Conservation (phyloP, 1,284 basidiomycete species). For the Leucoagaricus sp. region DNA sequence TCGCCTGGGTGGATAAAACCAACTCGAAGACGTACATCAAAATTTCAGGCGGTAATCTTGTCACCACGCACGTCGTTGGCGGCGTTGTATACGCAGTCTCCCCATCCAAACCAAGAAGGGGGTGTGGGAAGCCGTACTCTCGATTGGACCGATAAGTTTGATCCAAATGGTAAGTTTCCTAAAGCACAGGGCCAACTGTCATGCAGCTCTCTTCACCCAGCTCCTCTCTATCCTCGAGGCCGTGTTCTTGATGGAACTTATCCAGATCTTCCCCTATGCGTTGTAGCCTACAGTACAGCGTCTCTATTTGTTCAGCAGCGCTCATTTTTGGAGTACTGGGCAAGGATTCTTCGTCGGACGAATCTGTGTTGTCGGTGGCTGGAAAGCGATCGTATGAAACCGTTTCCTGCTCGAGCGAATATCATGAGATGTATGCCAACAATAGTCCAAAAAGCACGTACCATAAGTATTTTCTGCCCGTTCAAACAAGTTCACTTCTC, state of each 20-base stretch:
- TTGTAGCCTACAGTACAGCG: background rate
- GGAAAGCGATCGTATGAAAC: background rate
- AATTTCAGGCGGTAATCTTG: slow-evolving; percentile 8
- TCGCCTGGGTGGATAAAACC: background rate
- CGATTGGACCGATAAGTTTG: background rate
- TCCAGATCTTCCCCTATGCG: background rate
- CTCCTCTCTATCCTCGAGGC: background rate
- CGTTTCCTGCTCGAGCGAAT: slow-evolving; percentile 2
- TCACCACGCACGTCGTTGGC: background rate
- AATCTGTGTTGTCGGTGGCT: background rate
- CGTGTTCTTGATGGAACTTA: background rate
- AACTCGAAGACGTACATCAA: slow-evolving; percentile 13
- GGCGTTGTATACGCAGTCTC: background rate
- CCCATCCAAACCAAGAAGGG: background rate
- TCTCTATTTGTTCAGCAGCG: background rate
- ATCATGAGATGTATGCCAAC: no score
- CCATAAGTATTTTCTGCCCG: no score
- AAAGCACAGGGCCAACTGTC: background rate
- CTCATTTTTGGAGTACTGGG: slow-evolving; percentile 3
- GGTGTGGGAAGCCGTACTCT: background rate
- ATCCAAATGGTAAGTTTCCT: no score
- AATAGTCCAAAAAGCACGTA: no score
- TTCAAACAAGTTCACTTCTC: no score
- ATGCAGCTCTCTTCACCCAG: background rate
- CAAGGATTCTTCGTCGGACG: slow-evolving; percentile 1